Evolutionary conservation across 495 filamentous ascomycete species (phyloP).

Genomic region (Bacidia gigantensis): DNA sequence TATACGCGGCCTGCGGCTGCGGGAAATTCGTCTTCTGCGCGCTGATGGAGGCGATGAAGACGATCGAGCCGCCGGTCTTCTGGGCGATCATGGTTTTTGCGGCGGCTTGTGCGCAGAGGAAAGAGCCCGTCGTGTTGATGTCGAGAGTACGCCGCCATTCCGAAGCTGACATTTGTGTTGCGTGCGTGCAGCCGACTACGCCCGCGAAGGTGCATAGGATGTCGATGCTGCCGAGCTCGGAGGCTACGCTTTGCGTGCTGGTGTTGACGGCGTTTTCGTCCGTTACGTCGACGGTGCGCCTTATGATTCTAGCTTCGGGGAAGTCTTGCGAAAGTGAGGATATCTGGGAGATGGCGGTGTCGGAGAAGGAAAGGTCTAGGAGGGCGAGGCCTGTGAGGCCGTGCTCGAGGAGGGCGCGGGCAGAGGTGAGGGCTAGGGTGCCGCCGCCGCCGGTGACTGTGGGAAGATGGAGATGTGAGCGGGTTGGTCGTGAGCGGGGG

Average conservation of each 20-base stretch:
- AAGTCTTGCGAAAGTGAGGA: conserved; percentile 35
- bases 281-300: conserved; percentile 45
- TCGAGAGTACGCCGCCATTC: conserved; percentile 49
- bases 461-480: conserved; percentile 9
- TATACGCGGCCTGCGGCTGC: conserved; percentile 32
- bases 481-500: background rate
- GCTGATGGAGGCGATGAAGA: conserved; percentile 52
- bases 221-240: conserved; percentile 38
- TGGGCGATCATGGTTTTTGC: conserved; percentile 34
- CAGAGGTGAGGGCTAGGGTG: conserved; percentile 45
- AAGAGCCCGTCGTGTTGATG: conserved; percentile 53
- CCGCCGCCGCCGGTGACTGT: conserved; percentile 56
- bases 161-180: conserved; percentile 38
- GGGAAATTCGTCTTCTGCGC: conserved; percentile 42
- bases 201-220: conserved; percentile 55
- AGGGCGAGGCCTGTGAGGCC: conserved; percentile 46
- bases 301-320: conserved; percentile 33
- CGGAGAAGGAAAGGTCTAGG: conserved; percentile 42
- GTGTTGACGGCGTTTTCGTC: conserved; percentile 32
- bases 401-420: conserved; percentile 57
- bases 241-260: conserved; percentile 28
- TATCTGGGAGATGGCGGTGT: conserved; percentile 27
- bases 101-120: conserved; percentile 48
- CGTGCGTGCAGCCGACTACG: conserved; percentile 44
- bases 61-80: conserved; percentile 40